Conservation (phyloP, 176 grass and related monocot species). For the Musa schizocarpa region DNA sequence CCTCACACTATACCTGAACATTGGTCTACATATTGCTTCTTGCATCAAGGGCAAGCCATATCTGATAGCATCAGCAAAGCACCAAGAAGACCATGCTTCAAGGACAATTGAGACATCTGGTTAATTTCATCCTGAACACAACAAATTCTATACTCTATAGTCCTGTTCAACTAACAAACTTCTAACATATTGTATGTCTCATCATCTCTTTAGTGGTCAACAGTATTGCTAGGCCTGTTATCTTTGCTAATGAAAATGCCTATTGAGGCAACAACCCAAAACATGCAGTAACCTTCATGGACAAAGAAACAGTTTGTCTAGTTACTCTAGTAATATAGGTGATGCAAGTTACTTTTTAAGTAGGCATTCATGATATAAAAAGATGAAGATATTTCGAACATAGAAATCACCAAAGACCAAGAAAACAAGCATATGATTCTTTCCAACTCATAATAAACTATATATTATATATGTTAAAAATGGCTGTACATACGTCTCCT, state of each 20-base stretch:
- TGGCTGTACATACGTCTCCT: conserved; percentile 68
- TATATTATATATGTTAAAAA: background rate
- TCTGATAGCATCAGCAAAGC: too few relatives aligned
- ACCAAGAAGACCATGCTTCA: background rate
- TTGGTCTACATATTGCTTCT: background rate
- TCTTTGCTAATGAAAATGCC: too few relatives aligned
- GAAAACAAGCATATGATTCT: background rate
- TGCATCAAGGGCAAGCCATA: background rate
- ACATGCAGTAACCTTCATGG: background rate
- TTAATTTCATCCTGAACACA: background rate
- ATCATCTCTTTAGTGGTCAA: too few relatives aligned
- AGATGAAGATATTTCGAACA: background rate
- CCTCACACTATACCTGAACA: background rate
- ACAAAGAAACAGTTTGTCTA: background rate
- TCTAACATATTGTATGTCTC: too few relatives aligned
- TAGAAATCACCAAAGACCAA: background rate
- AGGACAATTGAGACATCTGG: background rate
- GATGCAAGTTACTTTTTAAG: background rate
- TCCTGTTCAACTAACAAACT: too few relatives aligned
- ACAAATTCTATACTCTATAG: background rate
- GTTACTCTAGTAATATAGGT: background rate
- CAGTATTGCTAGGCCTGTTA: too few relatives aligned
- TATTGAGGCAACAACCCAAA: background rate
- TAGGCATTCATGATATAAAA: background rate
- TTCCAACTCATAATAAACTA: conserved; percentile 8